Evolutionary conservation across 768 basidiomycete species (phyloP), one percentile per base, ranked within the genome.

Genomic region (Amanita thiersii): DNA sequence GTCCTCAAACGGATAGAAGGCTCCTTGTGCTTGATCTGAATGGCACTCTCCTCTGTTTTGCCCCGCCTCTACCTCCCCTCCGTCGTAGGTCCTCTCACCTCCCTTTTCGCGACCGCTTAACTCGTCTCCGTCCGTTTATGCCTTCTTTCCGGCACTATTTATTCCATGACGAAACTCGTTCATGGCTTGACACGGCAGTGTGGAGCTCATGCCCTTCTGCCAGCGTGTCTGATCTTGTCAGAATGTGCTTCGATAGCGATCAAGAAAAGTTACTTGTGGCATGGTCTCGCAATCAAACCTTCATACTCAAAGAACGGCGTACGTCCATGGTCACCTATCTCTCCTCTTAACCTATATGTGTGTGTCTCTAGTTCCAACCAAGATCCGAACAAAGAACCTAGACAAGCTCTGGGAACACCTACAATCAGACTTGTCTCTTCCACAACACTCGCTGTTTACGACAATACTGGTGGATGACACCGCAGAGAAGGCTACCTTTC

Each of bases 181-280:
- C 52, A 7, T 87, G 84, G 82, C 68, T 88, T 14, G 84, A 87
- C 44, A 79, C 82, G 3, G 89, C 89, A 82, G 74, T 91, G 2
- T 91, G 88, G 88, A 85, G 81, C 52, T 85, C 81, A 2, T 88
- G 87, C 2, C 84, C 87, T 52, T 84, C 86, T 1, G 78, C 79
- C 35, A 86, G 75, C 54, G 87, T 88, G 8, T 56, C 61, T 0
- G 77, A 80, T 50, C 89, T 90, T 86, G 81, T 85, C 0, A 55
- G 71, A 12, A 66, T 64, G 26, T 68, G 70, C 24, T 87, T 88
- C 52, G 73, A 66, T 6, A 50, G 60, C 0, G 53, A 58, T 18
- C 58, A 60, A 37, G 39, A 50, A 1, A 57, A 62, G 12, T 59
- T 87, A 2, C 57, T 75, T 12, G 82, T 77, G 0, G 65, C 87